Evolutionary conservation across 805 yeast species (phyloP), one percentile per base, ranked within the genome.

Genomic region (Saccharomycopsis selenospora): DNA sequence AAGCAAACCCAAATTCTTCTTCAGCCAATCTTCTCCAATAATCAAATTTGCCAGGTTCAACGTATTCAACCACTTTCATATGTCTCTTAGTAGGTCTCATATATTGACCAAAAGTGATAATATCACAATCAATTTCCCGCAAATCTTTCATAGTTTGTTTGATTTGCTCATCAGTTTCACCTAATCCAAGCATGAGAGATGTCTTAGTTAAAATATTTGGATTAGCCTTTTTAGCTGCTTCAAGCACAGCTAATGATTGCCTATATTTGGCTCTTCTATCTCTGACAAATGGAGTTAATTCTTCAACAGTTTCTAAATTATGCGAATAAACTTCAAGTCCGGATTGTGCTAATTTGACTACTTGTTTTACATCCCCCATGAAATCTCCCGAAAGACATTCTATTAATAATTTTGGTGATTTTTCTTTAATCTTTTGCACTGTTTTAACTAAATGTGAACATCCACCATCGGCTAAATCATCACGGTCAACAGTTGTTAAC

Each of bases 31-130:
- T 79, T 60, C 82, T 88, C 99, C 99, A 93, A 63, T 83, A 74
- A 52, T 90, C 95, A 63, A 93, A 93, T 65, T 88, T 89, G 57
- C 86, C 96, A 2, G 99, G 99, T 23, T 80, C 84, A 17, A 93
- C 79, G 60, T 93, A 93, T 57, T 91, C 97, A 8, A 87, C 96
- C 40, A 93, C 99, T 69, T 90, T 90, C 95, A 93, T 89, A 66
- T 93, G 99, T 61, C 99, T 81, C 67, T 86, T 93, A 1, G 99
- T 93, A 41, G 99, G 99, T 64, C 99, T 77, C 97, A 93, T 93
- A 66, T 93, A 93, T 68, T 93, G 99, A 30, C 99, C 99, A 67
- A 93, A 93, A 0, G 99, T 93, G 14, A 93, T 96, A 44, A 93
- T 95, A 61, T 93, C 98, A 64, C 95, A 93, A 6, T 75, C 69